Evolutionary conservation across 495 filamentous ascomycete genomes (phyloP).

Genomic region (Trichoderma parareesei): DNA sequence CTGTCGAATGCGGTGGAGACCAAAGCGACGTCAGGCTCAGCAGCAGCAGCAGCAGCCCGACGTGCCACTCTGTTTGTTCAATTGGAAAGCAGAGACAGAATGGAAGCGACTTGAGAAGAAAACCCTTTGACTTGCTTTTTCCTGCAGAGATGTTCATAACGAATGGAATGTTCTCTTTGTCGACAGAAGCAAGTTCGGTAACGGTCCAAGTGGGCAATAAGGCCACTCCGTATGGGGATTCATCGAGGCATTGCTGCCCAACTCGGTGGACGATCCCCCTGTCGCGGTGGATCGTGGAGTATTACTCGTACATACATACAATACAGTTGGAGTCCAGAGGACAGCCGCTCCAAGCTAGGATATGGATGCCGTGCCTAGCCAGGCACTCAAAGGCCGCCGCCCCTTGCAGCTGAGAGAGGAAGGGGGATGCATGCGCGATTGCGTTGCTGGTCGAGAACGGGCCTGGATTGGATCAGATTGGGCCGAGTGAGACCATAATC

Average conservation of each 20-base stretch:
- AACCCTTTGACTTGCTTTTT: neutral
- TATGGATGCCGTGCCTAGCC: neutral
- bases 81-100: neutral
- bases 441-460: no score
- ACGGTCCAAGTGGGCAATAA: conserved; percentile 1
- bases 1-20: neutral
- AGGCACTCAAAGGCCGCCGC: neutral
- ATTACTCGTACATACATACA: no score
- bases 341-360: no score
- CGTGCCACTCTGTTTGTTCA: neutral
- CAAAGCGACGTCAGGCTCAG: neutral
- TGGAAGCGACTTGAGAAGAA: neutral
- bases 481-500: no score
- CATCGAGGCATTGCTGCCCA: conserved; percentile 3
- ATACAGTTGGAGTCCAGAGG: no score
- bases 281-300: neutral
- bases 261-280: neutral
- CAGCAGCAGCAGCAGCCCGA: neutral
- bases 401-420: neutral
- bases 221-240: neutral
- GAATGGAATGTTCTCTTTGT: no score
- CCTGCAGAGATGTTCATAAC: no score
- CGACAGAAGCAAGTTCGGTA: neutral
- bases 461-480: no score
- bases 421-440: neutral